Conservation (phyloP, 2,329 filamentous ascomycete genomes). For the Alternaria sp. region DNA sequence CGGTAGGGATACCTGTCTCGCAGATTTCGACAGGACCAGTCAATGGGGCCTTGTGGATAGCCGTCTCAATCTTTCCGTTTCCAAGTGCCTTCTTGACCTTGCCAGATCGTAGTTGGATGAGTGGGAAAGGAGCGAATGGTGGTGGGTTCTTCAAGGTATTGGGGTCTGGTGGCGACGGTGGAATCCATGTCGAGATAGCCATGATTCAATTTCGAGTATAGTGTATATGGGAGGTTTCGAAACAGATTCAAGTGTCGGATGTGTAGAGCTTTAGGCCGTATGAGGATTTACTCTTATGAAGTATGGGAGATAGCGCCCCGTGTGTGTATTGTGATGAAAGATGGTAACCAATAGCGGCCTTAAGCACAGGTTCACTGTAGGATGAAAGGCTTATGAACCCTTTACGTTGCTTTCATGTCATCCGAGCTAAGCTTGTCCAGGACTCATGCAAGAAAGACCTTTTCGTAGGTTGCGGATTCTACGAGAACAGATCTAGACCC, state of each 20-base stretch:
- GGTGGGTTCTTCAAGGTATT: slow-evolving; percentile 30
- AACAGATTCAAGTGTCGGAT: background rate
- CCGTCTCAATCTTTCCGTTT: slow-evolving; percentile 59
- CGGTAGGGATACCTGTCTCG: slow-evolving; percentile 63
- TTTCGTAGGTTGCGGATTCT: accelerated
- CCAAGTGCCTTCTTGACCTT: slow-evolving; percentile 65
- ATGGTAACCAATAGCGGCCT: background rate
- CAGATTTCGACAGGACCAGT: slow-evolving; percentile 58
- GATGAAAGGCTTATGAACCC: background rate
- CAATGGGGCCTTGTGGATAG: slow-evolving; percentile 64
- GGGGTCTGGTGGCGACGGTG: slow-evolving; percentile 34
- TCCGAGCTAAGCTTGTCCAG: background rate
- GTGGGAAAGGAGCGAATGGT: slow-evolving; percentile 53
- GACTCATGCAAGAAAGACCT: background rate
- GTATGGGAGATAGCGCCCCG: background rate
- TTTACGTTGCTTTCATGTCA: background rate
- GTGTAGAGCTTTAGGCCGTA: background rate
- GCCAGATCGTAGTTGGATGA: slow-evolving; percentile 67
- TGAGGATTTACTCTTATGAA: accelerated
- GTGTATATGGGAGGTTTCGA: background rate
- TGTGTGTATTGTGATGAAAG: background rate
- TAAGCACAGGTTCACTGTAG: too few species aligned
- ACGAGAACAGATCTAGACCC: background rate
- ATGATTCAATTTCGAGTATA: slow-evolving; percentile 8
- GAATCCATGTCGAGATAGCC: slow-evolving; percentile 29